phyloP scores from a whole-genome alignment of 306 rosid species.

The Corylus americana region DNA sequence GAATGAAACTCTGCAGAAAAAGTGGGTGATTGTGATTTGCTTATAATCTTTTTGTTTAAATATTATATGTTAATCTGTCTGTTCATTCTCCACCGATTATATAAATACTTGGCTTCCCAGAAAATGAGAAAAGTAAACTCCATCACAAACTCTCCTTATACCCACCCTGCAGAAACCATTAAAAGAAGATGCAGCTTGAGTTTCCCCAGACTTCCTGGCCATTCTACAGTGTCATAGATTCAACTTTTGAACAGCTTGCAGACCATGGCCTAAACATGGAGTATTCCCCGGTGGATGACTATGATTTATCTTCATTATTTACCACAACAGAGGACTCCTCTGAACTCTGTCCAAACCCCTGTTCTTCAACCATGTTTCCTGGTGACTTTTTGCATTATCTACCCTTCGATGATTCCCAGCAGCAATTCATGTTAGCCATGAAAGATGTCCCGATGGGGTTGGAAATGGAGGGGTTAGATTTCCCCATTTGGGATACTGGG shows the following conservation, averaged over 20 bases:
- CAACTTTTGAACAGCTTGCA: slow-evolving; percentile 38
- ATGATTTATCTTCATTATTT: slow-evolving; percentile 33
- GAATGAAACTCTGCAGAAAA: slow-evolving; percentile 19
- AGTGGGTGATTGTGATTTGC: slow-evolving; percentile 27
- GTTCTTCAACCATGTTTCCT: slow-evolving; percentile 27
- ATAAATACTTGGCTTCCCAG: not conserved
- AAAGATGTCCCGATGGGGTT: not conserved
- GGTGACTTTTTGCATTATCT: slow-evolving; percentile 26
- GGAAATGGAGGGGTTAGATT: not conserved
- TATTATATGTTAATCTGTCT: slow-evolving; percentile 7
- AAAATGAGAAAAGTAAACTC: slow-evolving; percentile 8
- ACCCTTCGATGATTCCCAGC: slow-evolving; percentile 32
- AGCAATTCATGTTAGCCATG: slow-evolving; percentile 29
- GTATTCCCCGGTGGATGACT: slow-evolving; percentile 28
- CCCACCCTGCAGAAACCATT: slow-evolving; percentile 12
- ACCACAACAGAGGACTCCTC: slow-evolving; percentile 18
- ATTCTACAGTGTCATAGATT: slow-evolving; percentile 22
- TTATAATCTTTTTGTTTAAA: not conserved
- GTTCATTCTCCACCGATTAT: not conserved
- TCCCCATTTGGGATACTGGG: slow-evolving; percentile 6
- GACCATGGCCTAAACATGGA: slow-evolving; percentile 28
- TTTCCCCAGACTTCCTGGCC: slow-evolving; percentile 39
- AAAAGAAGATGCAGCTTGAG: slow-evolving; percentile 41
- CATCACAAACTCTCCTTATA: slow-evolving; percentile 11
- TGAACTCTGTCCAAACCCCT: slow-evolving; percentile 20